Conservation (phyloP, 164 flowering plant genomes). For the Nymphaea thermarum region DNA sequence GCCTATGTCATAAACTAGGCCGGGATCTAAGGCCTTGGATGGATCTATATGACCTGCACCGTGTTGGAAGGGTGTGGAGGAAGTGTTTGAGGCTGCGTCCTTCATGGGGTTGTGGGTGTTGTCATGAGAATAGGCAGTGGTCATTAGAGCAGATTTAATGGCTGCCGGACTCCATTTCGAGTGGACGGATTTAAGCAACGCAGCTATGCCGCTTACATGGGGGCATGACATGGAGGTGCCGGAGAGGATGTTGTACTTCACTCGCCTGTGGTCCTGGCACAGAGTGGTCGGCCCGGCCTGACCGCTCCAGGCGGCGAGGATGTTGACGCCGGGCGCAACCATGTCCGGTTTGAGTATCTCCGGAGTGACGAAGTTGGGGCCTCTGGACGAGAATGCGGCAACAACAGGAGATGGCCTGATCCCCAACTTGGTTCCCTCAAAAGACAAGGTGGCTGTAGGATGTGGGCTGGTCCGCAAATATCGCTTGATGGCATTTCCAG, state of each 20-base stretch:
- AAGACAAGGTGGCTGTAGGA: constrained; percentile 18
- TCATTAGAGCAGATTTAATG: constrained; percentile 29
- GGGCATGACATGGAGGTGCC: constrained; percentile 41
- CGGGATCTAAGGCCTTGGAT: constrained; percentile 19
- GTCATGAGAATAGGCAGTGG: constrained; percentile 24
- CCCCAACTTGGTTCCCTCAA: constrained; percentile 18
- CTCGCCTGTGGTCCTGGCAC: constrained; percentile 15
- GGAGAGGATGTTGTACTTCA: constrained; percentile 19
- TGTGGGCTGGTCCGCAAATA: constrained; percentile 7
- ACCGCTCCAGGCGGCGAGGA: constrained; percentile 27
- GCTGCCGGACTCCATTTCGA: constrained; percentile 30
- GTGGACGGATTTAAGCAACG: constrained; percentile 25
- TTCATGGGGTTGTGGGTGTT: constrained; percentile 15
- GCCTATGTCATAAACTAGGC: constrained; percentile 20
- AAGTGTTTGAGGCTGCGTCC: constrained; percentile 12
- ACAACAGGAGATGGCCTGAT: constrained; percentile 19
- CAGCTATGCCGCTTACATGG: constrained; percentile 29
- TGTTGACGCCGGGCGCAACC: constrained; percentile 28
- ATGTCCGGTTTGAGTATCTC: constrained; percentile 27
- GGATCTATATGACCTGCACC: constrained; percentile 31
- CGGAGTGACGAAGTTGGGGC: constrained; percentile 19
- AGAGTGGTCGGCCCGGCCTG: constrained; percentile 12
- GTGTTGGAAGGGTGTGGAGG: constrained; percentile 15
- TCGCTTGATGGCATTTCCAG: constrained; percentile 17
- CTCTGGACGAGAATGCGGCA: constrained; percentile 31